Base-by-base conservation (phyloP, 2,329 filamentous ascomycete species). In the Phialocephala sp. region DNA sequence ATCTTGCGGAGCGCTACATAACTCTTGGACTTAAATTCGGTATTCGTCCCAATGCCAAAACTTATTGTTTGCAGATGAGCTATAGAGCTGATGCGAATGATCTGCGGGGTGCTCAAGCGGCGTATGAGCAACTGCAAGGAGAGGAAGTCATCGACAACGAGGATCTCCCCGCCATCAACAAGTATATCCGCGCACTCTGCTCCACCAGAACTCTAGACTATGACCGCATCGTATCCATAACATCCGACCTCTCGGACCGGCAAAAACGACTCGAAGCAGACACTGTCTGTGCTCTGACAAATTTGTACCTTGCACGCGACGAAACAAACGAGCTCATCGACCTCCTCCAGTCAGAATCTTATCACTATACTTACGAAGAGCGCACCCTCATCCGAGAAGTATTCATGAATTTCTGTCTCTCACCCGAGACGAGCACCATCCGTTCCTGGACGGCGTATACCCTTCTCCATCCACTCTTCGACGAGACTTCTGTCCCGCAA, bases 291-390 rank as follows among this genome's bases (percentile, higher is more conserved):
- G 84, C 87, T 0, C 82, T 97, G n/a, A 91, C 89, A 66, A 82
- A 89, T 54, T 82, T 91, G 50, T 91, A 97, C 71, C 83, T 97
- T 12, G 84, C 87, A 67, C 88, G 90, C 47, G 90, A 92, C 72
- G 91, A 97, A 75, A 84, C 89, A 52, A 87, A 89, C 69, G 93
- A 96, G 67, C 88, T 93, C 4, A 90, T 93, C 68, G 92, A 97
- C 74, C 85, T 96, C 0, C 84, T 98, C 18, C 92, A 93, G 27
- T 84, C 90, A 4, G 89, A 95, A 71, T 85, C 88, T 4, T 87
- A 88, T 70, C 85, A 89, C 63, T 92, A 88, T 76, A 91, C 91
- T 55, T 83, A 89, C 27, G 81, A 84, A 14, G 91, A 96, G 75
- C 88, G 93, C 66, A 82, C 82, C 8, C 77, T 84, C 37, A 87